phyloP scores from a whole-genome alignment of 805 yeast genomes.

The Sugiyamaella americana region DNA sequence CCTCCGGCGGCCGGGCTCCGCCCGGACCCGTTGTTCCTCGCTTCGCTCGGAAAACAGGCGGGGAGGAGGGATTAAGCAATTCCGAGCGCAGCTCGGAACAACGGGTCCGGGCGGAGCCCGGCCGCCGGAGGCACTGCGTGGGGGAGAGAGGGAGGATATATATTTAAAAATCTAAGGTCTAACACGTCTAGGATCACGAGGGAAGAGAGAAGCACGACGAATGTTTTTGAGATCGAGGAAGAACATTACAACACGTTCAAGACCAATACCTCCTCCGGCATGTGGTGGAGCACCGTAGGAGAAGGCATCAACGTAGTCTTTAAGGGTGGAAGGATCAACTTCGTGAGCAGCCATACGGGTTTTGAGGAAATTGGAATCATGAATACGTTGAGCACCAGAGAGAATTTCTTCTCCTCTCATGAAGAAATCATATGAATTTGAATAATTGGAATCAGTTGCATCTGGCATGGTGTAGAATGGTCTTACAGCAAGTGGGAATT shows the following conservation, averaged over 20 bases:
- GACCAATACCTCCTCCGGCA: constrained; percentile 99
- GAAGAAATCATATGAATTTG: constrained; percentile 98
- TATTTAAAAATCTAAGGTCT: constrained; percentile 66
- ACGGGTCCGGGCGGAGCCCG: too few species aligned
- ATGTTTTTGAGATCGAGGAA: constrained; percentile 94
- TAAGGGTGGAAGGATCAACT: constrained; percentile 66
- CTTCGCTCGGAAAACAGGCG: too few species aligned
- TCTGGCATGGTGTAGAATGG: constrained; percentile 99
- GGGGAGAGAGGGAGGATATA: too few species aligned
- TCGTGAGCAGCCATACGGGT: constrained; percentile 81
- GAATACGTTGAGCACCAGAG: constrained; percentile 99
- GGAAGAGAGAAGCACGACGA: constrained; percentile 98
- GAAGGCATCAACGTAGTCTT: constrained; percentile 90
- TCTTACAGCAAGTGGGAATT: constrained; percentile 93
- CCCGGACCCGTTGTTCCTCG: too few species aligned
- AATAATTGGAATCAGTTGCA: constrained; percentile 81
- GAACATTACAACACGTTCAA: constrained; percentile 98
- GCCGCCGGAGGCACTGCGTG: too few species aligned
- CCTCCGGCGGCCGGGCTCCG: too few species aligned
- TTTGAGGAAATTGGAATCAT: constrained; percentile 76
- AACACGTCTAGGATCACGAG: constrained; percentile 95
- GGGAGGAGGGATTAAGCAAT: too few species aligned
- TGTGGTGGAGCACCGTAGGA: constrained; percentile 96
- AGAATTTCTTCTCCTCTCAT: constrained; percentile 99
- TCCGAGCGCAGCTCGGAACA: too few species aligned